Percentiles rank a stretch among this genome's conserved stretches.
Evolutionary conservation across 495 filamentous ascomycete species (phyloP).

Genomic region (Mytilinidion resinicola): DNA sequence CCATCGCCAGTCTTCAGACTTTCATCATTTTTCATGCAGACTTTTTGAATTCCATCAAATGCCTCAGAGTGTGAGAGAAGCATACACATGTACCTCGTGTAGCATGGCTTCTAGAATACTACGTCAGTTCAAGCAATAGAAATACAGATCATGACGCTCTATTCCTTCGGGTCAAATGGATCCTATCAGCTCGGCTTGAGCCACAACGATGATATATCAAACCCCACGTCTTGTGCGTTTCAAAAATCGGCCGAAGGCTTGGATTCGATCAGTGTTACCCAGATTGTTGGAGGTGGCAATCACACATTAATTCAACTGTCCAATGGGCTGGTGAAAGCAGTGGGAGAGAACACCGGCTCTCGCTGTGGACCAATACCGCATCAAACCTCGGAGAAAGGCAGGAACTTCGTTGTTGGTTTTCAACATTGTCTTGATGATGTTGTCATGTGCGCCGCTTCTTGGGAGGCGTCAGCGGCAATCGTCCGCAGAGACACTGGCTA

Average conservation of each 20-base stretch:
- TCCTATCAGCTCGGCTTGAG: conserved; percentile 78
- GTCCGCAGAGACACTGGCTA: conserved; percentile 29
- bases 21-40: too few species aligned
- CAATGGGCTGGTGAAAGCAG: background rate
- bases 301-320: conserved; percentile 64
- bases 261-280: conserved; percentile 11
- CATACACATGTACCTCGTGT: too few species aligned
- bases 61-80: too few species aligned
- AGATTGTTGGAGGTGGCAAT: conserved; percentile 73
- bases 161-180: conserved; percentile 83
- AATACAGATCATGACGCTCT: conserved; percentile 62
- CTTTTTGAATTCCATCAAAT: too few species aligned
- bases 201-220: conserved; percentile 63
- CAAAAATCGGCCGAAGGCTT: background rate
- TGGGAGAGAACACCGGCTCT: background rate
- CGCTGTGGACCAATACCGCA: background rate
- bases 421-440: conserved; percentile 15
- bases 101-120: too few species aligned
- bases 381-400: background rate
- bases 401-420: conserved; percentile 1
- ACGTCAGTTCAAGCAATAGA: conserved; percentile 54
- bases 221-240: conserved; percentile 44
- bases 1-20: too few species aligned
- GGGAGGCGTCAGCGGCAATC: conserved; percentile 64
- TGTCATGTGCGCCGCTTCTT: conserved; percentile 58